A percentile compares a stretch with the other conserved stretches of the same genome.
These are phyloP conservation scores for Aspergillus ruber DNA, from an alignment of 2,329 filamentous ascomycete genomes.

Conservation along the genomic window DNA sequence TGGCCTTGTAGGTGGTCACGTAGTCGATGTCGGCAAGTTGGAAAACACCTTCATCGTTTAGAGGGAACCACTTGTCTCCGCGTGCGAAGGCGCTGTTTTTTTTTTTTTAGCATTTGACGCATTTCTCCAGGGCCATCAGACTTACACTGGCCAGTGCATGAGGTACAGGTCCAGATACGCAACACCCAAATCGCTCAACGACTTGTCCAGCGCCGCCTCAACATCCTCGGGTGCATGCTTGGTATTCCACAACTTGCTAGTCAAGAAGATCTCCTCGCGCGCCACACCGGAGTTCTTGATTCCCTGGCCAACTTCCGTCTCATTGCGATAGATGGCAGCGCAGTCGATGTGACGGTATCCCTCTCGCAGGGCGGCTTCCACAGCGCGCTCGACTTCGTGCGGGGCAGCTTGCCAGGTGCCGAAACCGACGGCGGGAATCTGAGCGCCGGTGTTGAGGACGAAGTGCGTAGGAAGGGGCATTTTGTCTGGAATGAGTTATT, in stretches of 20 bases:
- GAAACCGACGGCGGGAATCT: slow-evolving; percentile 58
- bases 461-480: slow-evolving; percentile 14
- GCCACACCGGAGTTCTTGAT: slow-evolving; percentile 59
- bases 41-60: slow-evolving; percentile 16
- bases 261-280: slow-evolving; percentile 63
- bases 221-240: slow-evolving; percentile 61
- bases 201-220: slow-evolving; percentile 54
- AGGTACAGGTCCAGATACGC: slow-evolving; percentile 66
- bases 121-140: slow-evolving; percentile 2
- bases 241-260: slow-evolving; percentile 77
- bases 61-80: slow-evolving; percentile 18
- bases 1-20: slow-evolving; percentile 46
- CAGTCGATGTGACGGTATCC: slow-evolving; percentile 51
- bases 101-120: slow-evolving; percentile 8
- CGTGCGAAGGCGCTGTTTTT: slow-evolving; percentile 15
- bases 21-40: slow-evolving; percentile 16
- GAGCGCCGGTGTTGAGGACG: slow-evolving; percentile 16
- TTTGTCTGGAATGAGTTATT: not conserved
- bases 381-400: slow-evolving; percentile 62
- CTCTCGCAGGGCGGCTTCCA: slow-evolving; percentile 59
- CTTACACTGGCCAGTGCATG: slow-evolving; percentile 49
- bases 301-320: slow-evolving; percentile 60
- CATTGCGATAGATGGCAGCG: slow-evolving; percentile 69
- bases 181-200: slow-evolving; percentile 54
- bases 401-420: slow-evolving; percentile 74